phyloP scores from a whole-genome alignment of 2,329 filamentous ascomycete species.

The Uncinocarpus reesii region DNA sequence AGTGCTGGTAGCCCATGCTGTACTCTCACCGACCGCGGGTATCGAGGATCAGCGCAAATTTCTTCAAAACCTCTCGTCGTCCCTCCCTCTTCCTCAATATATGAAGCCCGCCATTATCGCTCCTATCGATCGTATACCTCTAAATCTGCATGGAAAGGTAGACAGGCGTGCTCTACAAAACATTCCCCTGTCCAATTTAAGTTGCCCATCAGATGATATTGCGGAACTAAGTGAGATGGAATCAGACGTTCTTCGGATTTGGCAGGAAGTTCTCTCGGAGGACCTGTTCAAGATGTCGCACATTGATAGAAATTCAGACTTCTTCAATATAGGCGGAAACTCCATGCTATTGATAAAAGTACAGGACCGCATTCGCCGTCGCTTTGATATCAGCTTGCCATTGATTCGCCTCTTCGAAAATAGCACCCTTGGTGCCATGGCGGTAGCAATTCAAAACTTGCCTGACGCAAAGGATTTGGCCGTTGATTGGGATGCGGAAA shows the following conservation, averaged over 20 bases:
- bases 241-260: neutral
- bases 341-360: slow-evolving; percentile 27
- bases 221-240: slow-evolving; percentile 4
- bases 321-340: slow-evolving; percentile 25
- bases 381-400: slow-evolving; percentile 22
- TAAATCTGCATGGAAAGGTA: slow-evolving; percentile 11
- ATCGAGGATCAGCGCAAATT: neutral
- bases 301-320: slow-evolving; percentile 7
- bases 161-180: slow-evolving; percentile 9
- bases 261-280: slow-evolving; percentile 3
- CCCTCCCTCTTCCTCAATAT: slow-evolving; percentile 14
- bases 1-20: slow-evolving; percentile 2
- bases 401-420: slow-evolving; percentile 10
- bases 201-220: neutral
- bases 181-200: slow-evolving; percentile 9
- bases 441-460: neutral
- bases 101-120: slow-evolving; percentile 14
- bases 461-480: neutral
- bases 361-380: slow-evolving; percentile 26
- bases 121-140: slow-evolving; percentile 9
- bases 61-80: neutral
- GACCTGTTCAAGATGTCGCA: neutral
- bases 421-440: slow-evolving; percentile 8
- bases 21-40: slow-evolving; percentile 1
- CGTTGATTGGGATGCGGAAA: slow-evolving; percentile 12